Evolutionary conservation across 352 stramenopile species (phyloP).

Genomic region (Phytophthora cryptogea): DNA sequence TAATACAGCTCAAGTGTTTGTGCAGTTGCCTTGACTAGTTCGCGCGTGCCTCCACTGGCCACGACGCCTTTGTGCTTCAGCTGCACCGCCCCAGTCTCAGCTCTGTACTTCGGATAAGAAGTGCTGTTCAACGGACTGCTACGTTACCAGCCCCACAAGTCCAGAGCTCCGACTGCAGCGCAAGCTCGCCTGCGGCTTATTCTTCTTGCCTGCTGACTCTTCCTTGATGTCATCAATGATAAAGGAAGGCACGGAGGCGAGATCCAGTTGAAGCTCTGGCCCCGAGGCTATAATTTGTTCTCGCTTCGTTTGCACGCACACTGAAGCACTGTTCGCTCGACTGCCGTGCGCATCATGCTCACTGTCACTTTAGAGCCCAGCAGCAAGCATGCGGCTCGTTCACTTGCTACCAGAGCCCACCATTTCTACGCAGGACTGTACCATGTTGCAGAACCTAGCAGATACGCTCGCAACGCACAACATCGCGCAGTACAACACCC

Average conservation of each 20-base stretch:
- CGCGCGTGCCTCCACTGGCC: constrained; percentile 8
- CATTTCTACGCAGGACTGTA: constrained; percentile 37
- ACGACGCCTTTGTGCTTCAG: neutral
- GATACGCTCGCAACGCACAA: constrained; percentile 51
- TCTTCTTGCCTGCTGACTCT: constrained; percentile 30
- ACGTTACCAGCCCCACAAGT: constrained; percentile 6
- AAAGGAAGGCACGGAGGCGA: constrained; percentile 14
- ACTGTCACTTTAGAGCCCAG: constrained; percentile 22
- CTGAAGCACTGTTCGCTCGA: constrained; percentile 2
- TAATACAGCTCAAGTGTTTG: neutral
- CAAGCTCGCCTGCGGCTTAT: constrained; percentile 17
- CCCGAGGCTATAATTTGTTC: constrained; percentile 31
- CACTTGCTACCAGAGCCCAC: constrained; percentile 37
- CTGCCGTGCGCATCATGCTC: constrained; percentile 3
- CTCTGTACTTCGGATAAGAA: constrained; percentile 19
- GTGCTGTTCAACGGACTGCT: neutral
- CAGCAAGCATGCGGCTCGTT: constrained; percentile 31
- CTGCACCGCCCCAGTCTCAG: neutral
- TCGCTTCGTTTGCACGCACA: constrained; percentile 26
- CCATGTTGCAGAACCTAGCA: constrained; percentile 38
- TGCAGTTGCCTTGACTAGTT: neutral
- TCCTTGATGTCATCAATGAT: too few species aligned
- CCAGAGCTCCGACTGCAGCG: constrained; percentile 4
- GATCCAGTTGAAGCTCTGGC: constrained; percentile 24
- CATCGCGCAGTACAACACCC: constrained; percentile 57